phyloP scores from a whole-genome alignment of 306 rosid species.

The Mimosa pudica region DNA sequence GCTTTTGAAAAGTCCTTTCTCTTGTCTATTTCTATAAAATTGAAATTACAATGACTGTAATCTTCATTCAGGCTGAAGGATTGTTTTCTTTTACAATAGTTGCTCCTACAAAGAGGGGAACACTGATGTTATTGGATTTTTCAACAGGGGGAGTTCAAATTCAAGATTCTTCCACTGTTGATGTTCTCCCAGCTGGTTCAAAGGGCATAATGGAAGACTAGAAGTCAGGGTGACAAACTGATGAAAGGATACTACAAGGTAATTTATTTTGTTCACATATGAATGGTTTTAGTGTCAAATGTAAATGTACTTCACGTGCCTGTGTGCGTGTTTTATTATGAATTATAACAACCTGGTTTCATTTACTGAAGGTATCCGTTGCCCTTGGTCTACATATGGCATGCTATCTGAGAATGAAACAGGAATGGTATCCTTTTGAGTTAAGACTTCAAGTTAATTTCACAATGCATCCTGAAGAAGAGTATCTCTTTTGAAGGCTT shows the following conservation, averaged over 20 bases:
- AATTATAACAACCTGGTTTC: background rate
- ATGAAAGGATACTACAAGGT: background rate
- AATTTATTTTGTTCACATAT: background rate
- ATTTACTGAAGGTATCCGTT: background rate
- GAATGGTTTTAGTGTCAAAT: no score
- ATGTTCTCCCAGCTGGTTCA: background rate
- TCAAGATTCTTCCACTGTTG: background rate
- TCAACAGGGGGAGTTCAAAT: background rate
- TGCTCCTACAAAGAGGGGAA: background rate
- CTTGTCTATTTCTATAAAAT: background rate
- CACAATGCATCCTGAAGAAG: background rate
- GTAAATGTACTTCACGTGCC: background rate
- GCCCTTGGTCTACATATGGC: background rate
- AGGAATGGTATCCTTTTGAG: background rate
- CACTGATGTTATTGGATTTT: background rate
- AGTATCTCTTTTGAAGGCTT: constrained; percentile 22
- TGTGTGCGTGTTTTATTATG: background rate
- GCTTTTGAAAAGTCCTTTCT: background rate
- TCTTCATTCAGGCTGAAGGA: background rate
- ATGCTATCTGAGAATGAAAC: no score
- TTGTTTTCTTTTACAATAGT: no score
- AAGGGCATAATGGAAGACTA: background rate
- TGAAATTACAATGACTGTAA: no score
- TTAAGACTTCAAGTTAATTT: background rate
- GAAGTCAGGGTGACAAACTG: background rate